Evolutionary conservation across 495 filamentous ascomycete species (phyloP), one percentile per base, ranked within the genome.

Genomic region (Friedmanniomyces simplex): DNA sequence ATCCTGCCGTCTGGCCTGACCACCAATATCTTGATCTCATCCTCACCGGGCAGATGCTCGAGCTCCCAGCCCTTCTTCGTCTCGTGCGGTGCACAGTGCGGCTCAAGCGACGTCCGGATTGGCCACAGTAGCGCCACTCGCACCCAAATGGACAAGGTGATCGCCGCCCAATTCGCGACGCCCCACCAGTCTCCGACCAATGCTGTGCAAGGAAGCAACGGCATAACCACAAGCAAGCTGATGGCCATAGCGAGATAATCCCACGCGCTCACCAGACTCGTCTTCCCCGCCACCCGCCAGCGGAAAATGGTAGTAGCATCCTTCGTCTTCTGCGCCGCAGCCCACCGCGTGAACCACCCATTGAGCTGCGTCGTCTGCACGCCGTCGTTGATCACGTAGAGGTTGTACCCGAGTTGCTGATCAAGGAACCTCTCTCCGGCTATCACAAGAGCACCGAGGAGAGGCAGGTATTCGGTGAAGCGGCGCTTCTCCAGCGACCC

Each of bases 311-410:
- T 24, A 14, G 48, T 50, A 11, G 21, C 16, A 28, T 32, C 12
- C 6, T 26, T 55, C 12, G 34, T 8, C 18, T 54, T 54, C 22
- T 59, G 57, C 5, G 20, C 8, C 11, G 42, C 18, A 16, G 57
- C 14, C 58, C 58, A 60, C 3, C 58, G 36, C 1, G 52, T 49
- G 32, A 60, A 60, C 58, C 58, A 60, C 42, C 50, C 53, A 16
- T 32, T 49, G 24, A 57, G 26, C 5, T 60, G 54, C 1, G 58
- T 60, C 10, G 52, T 46, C 20, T 36, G 34, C 11, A 60, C 34
- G 16, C 42, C 58, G 14, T 56, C 52, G 13, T 37, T 48, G 26
- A 60, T 22, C 41, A 50, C 57, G 58, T 60, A 60, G 1, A 60
- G 53, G 10, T 8, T 30, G 36, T 42, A 60, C n/a, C 58, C 58